Evolutionary conservation across 805 yeast genomes (phyloP), one percentile per base, ranked within the genome.

Genomic region (Cyberlindnera subsufficiens): DNA sequence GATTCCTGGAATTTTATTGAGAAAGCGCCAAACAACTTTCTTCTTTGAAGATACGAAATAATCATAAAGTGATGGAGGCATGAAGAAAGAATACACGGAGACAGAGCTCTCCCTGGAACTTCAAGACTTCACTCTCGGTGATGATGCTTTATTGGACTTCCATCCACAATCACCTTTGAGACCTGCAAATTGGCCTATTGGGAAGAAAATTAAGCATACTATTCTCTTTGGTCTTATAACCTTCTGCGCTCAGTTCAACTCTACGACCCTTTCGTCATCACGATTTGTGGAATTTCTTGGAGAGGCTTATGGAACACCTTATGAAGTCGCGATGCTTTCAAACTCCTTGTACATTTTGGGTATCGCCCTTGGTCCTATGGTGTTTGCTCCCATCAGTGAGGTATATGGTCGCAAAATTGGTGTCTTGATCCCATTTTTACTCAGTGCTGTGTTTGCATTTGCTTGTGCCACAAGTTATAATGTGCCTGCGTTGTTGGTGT

Each of bases 311-410:
- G 71, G 69, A 20, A 63, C 77, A 14, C 69, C 75, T 5, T 39
- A 61, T 30, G 73, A 71, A 15, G 74, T 70, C 0, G 72, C 80
- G 3, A 62, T 75, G 14, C 63, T 82, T 38, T 71, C 76, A 10
- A 73, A 81, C 1, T 69, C 87, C 0, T 60, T 82, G n/a, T 83
- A 75, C 51, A 76, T 82, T 11, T 56, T 80, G 38, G 90, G 89
- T 0, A 75, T 80, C 53, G 86, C 85, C 1, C 60, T 77, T 14
- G 90, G 89, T 0, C 55, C 55, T 8, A 50, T 80, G 58, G 49
- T 81, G 11, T 77, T 80, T 73, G 86, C 83, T 1, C 84, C 84
- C 3, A 49, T 76, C 10, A 73, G 79, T 1, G 64, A 59, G 32
- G 59, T 65, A 2, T 64, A 55, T 42, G 70, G 71, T 5, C 61